Conservation (phyloP, 768 basidiomycete species). For the Gymnopilus junonius region DNA sequence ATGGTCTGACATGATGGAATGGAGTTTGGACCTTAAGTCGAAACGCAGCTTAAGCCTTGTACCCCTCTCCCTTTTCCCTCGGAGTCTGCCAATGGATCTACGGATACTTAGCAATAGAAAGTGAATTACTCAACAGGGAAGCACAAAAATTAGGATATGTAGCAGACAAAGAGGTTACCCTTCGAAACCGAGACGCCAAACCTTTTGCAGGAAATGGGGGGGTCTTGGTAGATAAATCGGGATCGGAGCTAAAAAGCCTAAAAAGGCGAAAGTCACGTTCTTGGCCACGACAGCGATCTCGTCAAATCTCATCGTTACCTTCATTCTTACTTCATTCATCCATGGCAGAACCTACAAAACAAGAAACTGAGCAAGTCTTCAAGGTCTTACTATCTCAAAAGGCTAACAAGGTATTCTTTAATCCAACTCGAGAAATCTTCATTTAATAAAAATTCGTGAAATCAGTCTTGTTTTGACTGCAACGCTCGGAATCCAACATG, state of each 20-base stretch:
- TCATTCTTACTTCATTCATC: constrained; percentile 23
- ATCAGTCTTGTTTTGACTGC: constrained; percentile 86
- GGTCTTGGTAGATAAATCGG: background rate
- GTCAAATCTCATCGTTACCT: constrained; percentile 10
- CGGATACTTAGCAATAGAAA: too few species aligned
- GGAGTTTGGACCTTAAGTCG: background rate
- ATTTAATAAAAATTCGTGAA: background rate
- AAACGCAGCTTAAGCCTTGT: too few species aligned
- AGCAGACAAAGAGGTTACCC: too few species aligned
- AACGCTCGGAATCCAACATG: constrained; percentile 95
- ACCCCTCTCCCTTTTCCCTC: too few species aligned
- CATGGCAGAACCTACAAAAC: constrained; percentile 82
- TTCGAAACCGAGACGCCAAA: too few species aligned
- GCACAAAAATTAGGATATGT: too few species aligned
- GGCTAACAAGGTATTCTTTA: constrained; percentile 75
- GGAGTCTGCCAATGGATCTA: too few species aligned
- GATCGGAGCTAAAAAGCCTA: background rate
- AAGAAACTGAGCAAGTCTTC: constrained; percentile 88
- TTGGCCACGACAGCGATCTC: constrained; percentile 38
- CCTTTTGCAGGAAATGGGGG: background rate
- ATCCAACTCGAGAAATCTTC: background rate
- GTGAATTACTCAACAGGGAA: too few species aligned
- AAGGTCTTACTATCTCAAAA: constrained; percentile 82
- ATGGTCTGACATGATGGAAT: background rate
- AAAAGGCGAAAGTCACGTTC: constrained; percentile 10